These are phyloP conservation scores for Phytophthora syringae DNA, from an alignment of 352 stramenopile genomes.

Conservation along the genomic window DNA sequence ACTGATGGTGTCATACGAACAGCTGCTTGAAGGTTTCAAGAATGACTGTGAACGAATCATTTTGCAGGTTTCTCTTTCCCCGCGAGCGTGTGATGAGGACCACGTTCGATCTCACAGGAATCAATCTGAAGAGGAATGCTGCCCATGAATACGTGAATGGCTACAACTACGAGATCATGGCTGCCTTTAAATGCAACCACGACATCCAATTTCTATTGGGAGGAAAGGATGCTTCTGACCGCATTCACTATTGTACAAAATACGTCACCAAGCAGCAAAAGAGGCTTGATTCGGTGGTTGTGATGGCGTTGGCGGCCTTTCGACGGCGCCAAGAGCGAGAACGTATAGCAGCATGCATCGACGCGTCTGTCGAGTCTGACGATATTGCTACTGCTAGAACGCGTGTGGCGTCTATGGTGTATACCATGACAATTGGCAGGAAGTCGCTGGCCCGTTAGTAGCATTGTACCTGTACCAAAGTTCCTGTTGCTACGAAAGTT, in stretches of 20 bases:
- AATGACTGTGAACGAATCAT: neutral
- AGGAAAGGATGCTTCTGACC: neutral
- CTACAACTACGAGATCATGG: no score
- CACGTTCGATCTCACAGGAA: neutral
- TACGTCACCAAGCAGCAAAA: slow-evolving; percentile 1
- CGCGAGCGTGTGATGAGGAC: neutral
- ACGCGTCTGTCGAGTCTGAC: neutral
- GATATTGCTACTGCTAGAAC: neutral
- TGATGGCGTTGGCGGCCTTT: neutral
- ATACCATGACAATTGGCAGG: slow-evolving; percentile 3
- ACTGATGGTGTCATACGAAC: neutral
- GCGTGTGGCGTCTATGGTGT: slow-evolving; percentile 1
- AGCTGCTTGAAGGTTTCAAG: slow-evolving; percentile 1
- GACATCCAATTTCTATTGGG: neutral
- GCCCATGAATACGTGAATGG: neutral
- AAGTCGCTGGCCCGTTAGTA: neutral
- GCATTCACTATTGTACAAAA: neutral
- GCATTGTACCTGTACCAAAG: neutral
- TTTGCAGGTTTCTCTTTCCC: neutral
- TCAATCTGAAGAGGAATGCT: neutral
- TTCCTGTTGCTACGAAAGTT: neutral
- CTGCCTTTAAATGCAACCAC: no score
- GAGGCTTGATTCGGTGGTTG: neutral
- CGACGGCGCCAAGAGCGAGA: neutral
- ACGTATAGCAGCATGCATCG: neutral